Evolutionary conservation across 2,329 filamentous ascomycete species (phyloP).

Genomic region (Botryotinia narcissicola): DNA sequence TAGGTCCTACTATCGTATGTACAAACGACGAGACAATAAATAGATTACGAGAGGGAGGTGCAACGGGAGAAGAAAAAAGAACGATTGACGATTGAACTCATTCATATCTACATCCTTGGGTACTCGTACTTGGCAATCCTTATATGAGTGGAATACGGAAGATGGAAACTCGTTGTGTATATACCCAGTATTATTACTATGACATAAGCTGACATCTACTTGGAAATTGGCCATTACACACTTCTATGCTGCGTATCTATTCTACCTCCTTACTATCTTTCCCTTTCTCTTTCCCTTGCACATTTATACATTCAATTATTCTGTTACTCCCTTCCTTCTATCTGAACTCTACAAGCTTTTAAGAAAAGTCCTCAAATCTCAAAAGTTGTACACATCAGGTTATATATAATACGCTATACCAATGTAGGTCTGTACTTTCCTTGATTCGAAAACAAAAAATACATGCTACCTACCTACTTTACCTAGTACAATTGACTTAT

Average conservation of each 20-base stretch:
- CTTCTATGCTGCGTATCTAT: neutral
- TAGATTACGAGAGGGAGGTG: neutral
- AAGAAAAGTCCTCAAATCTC: neutral
- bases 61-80: neutral
- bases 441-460: neutral
- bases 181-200: neutral
- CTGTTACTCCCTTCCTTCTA: neutral
- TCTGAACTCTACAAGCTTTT: neutral
- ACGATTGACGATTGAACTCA: neutral
- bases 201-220: neutral
- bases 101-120: no score
- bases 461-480: no score
- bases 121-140: neutral
- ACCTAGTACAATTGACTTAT: neutral
- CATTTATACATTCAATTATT: neutral
- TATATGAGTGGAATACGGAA: neutral
- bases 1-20: neutral
- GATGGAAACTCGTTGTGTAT: neutral
- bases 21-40: neutral
- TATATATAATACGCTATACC: neutral
- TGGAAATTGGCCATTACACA: neutral
- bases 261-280: no score
- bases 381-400: neutral
- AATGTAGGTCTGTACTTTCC: neutral
- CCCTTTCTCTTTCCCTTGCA: neutral